A percentile compares a stretch with the other conserved stretches of the same genome.
Conservation (phyloP, 2,329 filamentous ascomycete species). For the Tolypocladium sp. region DNA sequence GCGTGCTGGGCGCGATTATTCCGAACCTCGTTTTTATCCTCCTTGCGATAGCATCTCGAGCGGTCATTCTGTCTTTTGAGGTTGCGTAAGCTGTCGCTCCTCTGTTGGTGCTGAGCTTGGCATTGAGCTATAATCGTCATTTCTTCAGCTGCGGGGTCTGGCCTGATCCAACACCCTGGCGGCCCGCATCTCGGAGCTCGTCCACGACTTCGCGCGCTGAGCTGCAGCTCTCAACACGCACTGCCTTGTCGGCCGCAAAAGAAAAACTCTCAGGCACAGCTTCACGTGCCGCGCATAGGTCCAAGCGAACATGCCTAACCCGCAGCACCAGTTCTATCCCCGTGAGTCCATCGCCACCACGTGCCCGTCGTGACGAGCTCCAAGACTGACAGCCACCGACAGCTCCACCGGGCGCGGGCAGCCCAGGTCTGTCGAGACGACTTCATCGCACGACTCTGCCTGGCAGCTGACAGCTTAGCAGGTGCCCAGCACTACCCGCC, state of each 20-base stretch:
- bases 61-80: not conserved
- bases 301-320: slow-evolving; percentile 22
- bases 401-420: slow-evolving; percentile 5
- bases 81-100: not conserved
- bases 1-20: not conserved
- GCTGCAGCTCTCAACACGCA: not conserved
- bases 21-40: not conserved
- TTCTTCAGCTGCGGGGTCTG: not conserved
- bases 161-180: not conserved
- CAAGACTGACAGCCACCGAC: not conserved
- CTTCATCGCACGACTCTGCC: not conserved
- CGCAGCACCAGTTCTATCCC: slow-evolving; percentile 33
- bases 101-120: not conserved
- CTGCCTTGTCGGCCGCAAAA: not conserved
- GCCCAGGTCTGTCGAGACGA: slow-evolving; percentile 14
- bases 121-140: not conserved
- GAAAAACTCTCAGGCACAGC: not conserved
- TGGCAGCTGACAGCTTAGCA: not conserved
- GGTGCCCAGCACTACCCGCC: slow-evolving; percentile 30
- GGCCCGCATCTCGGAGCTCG: not conserved
- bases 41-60: not conserved
- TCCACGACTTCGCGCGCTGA: not conserved
- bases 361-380: not conserved
- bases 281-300: not conserved
- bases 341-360: slow-evolving; percentile 24